A percentile compares a stretch with the other conserved stretches of the same genome.
Conservation (phyloP, 192 early-diverging fungal species). For the Mycoemilia scoparia region DNA sequence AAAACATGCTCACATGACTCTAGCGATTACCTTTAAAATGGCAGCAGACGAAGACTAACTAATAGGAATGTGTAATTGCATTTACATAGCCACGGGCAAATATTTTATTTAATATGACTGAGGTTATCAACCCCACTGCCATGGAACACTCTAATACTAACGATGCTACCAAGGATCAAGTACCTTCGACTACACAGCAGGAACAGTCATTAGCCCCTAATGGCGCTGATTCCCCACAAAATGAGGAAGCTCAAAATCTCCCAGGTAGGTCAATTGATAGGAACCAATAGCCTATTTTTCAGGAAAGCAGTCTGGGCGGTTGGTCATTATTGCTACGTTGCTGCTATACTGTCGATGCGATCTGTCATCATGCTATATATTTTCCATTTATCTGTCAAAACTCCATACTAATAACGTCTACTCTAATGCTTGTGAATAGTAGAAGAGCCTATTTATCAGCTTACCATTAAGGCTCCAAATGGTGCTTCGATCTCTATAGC, state of each 20-base stretch:
- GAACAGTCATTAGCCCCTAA: not conserved
- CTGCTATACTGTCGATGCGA: not conserved
- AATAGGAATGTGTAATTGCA: no score
- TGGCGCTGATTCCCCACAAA: not conserved
- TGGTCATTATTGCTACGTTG: constrained; percentile 4
- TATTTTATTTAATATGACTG: not conserved
- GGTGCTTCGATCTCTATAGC: constrained; percentile 14
- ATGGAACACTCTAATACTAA: not conserved
- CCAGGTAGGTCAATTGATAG: no score
- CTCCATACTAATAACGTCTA: no score
- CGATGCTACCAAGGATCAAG: not conserved
- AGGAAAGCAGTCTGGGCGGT: no score
- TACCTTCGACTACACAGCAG: not conserved
- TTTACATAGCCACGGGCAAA: not conserved
- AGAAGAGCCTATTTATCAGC: constrained; percentile 20
- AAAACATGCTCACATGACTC: no score
- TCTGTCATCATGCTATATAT: not conserved
- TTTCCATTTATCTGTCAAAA: no score
- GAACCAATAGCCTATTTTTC: no score
- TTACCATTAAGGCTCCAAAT: constrained; percentile 24
- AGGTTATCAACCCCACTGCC: not conserved
- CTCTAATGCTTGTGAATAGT: no score
- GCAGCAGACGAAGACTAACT: no score
- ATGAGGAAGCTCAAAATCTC: no score
- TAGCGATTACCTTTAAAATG: no score